A percentile compares a stretch with the other conserved stretches of the same genome.
Evolutionary conservation across 2,329 filamentous ascomycete species (phyloP).

Genomic region (Chalaropsis thielavioides): DNA sequence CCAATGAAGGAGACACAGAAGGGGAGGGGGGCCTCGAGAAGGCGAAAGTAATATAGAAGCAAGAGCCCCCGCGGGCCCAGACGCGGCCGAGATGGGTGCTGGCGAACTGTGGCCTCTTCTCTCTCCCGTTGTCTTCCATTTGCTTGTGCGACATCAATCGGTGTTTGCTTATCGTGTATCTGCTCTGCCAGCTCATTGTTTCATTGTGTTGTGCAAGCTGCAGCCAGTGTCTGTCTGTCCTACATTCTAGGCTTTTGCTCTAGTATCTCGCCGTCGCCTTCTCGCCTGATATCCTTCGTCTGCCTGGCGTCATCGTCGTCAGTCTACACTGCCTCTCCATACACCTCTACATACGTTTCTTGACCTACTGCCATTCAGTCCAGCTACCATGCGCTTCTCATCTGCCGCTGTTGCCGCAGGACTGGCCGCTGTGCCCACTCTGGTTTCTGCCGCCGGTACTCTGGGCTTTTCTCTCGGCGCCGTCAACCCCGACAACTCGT

Average conservation of each 20-base stretch:
- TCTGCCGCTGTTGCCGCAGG: conserved; percentile 14
- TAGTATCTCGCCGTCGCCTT: not conserved
- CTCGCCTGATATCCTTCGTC: not conserved
- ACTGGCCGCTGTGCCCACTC: conserved; percentile 20
- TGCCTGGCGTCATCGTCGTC: not conserved
- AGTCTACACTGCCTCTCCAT: not conserved
- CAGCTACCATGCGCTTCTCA: conserved; percentile 16
- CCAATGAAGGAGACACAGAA: not conserved
- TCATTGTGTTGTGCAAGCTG: not conserved
- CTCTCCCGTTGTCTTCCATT: not conserved
- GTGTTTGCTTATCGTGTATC: not conserved
- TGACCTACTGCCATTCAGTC: not conserved
- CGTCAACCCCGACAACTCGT: conserved; percentile 43
- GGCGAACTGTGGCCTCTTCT: not conserved
- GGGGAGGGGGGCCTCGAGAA: not conserved
- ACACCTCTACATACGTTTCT: not conserved
- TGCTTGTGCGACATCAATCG: not conserved
- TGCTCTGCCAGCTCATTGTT: not conserved
- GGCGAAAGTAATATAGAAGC: not conserved
- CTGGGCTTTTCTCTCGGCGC: conserved; percentile 54
- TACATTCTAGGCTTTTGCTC: not conserved
- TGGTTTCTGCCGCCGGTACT: conserved; percentile 29
- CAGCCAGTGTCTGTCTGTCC: not conserved
- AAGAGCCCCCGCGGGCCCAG: not conserved
- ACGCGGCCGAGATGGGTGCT: not conserved